Conservation (phyloP, 2,329 filamentous ascomycete genomes). For the Lasiodiplodia gonubiensis region DNA sequence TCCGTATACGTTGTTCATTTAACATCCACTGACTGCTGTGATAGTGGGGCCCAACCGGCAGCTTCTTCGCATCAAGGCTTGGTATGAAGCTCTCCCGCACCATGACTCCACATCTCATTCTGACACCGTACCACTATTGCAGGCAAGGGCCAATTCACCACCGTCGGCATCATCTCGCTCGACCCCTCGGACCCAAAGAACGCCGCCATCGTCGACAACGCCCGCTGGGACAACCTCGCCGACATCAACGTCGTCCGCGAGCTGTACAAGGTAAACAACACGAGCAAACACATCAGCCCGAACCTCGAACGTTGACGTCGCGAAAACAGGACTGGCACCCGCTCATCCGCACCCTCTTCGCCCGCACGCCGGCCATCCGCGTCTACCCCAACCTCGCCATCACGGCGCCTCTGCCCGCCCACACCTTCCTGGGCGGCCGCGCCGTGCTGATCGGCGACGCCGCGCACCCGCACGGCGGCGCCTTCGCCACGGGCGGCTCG, state of each 20-base stretch:
- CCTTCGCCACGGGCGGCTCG: slow-evolving; percentile 47
- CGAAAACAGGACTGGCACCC: slow-evolving; percentile 43
- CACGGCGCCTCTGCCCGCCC: slow-evolving; percentile 36
- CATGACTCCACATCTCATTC: neutral
- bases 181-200: slow-evolving; percentile 38
- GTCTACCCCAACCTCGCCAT: slow-evolving; percentile 46
- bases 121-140: slow-evolving; percentile 29
- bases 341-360: slow-evolving; percentile 41
- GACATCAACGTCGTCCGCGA: slow-evolving; percentile 38
- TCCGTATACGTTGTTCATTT: too few relatives aligned
- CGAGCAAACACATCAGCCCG: neutral
- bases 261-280: slow-evolving; percentile 32
- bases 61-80: slow-evolving; percentile 41
- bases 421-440: slow-evolving; percentile 38
- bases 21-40: neutral
- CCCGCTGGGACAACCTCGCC: slow-evolving; percentile 39
- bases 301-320: neutral
- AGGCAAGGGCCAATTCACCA: slow-evolving; percentile 34
- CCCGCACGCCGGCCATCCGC: slow-evolving; percentile 40
- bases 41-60: slow-evolving; percentile 40
- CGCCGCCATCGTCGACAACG: slow-evolving; percentile 32
- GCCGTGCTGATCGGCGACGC: slow-evolving; percentile 47
- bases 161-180: slow-evolving; percentile 37
- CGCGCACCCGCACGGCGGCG: slow-evolving; percentile 48
- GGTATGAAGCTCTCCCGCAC: slow-evolving; percentile 31